A percentile compares a stretch with the other conserved stretches of the same genome.
Conservation (phyloP, 805 yeast genomes). For the Starmerella roubikii region DNA sequence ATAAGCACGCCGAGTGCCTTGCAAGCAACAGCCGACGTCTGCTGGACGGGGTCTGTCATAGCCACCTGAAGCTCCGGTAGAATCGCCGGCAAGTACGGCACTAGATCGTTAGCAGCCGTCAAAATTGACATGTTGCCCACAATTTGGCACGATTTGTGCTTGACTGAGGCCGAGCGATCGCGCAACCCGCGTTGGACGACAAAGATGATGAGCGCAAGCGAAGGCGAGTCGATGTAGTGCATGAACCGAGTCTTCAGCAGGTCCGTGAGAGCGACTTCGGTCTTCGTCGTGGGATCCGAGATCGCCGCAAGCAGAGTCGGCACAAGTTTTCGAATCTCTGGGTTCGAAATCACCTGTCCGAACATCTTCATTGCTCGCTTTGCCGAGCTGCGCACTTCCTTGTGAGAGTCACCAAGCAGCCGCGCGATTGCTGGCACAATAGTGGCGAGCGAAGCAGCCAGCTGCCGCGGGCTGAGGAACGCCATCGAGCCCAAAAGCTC, state of each 20-base stretch:
- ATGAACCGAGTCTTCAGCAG: slow-evolving; percentile 85
- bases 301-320: slow-evolving; percentile 81
- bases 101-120: slow-evolving; percentile 74
- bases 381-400: slow-evolving; percentile 93
- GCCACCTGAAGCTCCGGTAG: slow-evolving; percentile 77
- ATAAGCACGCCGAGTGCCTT: slow-evolving; percentile 93
- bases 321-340: slow-evolving; percentile 86
- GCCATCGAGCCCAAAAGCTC: slow-evolving; percentile 97
- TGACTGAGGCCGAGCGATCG: slow-evolving; percentile 85
- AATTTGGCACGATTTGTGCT: slow-evolving; percentile 90
- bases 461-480: slow-evolving; percentile 83
- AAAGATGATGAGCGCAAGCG: slow-evolving; percentile 85
- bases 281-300: slow-evolving; percentile 86
- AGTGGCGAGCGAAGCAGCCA: slow-evolving; percentile 73
- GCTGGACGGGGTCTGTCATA: slow-evolving; percentile 98
- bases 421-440: slow-evolving; percentile 96
- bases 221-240: slow-evolving; percentile 96
- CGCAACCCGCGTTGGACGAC: slow-evolving; percentile 91
- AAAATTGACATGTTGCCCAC: slow-evolving; percentile 97
- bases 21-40: slow-evolving; percentile 92
- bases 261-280: slow-evolving; percentile 76
- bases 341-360: slow-evolving; percentile 94
- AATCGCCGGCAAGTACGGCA: slow-evolving; percentile 67
- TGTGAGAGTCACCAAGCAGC: slow-evolving; percentile 86
- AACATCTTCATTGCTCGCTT: slow-evolving; percentile 76